phyloP scores from a whole-genome alignment of 2,329 filamentous ascomycete species.

The Saccharata proteae region DNA sequence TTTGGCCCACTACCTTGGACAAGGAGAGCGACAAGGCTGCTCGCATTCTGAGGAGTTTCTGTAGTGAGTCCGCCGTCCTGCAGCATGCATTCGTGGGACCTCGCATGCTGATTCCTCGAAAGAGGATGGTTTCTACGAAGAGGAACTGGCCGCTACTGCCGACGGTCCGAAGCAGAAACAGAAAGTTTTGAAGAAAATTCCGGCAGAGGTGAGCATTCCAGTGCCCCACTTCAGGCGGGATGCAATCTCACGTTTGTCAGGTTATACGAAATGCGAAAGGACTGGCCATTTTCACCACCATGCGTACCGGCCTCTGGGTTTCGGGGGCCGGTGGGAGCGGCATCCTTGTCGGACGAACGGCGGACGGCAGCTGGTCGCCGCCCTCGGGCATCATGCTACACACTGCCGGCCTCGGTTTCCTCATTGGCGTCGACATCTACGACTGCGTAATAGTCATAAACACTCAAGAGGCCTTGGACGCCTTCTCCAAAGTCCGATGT shows the following conservation, averaged over 20 bases:
- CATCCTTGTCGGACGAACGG: conserved; percentile 69
- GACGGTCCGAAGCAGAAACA: conserved; percentile 49
- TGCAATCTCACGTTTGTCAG: conserved; percentile 17
- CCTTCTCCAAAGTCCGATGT: conserved; percentile 66
- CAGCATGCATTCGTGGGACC: neutral
- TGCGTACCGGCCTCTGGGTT: conserved; percentile 86
- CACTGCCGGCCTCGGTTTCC: conserved; percentile 76
- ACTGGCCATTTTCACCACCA: conserved; percentile 87
- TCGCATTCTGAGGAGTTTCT: conserved; percentile 80
- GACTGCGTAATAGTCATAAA: conserved; percentile 93
- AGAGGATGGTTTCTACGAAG: conserved; percentile 58
- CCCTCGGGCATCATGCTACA: conserved; percentile 86
- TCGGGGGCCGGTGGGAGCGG: conserved; percentile 86
- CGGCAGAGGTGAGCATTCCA: conserved; percentile 37
- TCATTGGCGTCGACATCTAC: conserved; percentile 88
- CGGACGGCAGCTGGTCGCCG: conserved; percentile 81
- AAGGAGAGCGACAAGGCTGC: conserved; percentile 87
- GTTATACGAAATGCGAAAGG: conserved; percentile 85
- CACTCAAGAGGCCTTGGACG: conserved; percentile 68
- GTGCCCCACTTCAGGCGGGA: neutral
- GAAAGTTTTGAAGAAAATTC: conserved; percentile 68
- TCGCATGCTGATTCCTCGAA: conserved; percentile 14
- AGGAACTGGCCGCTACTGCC: conserved; percentile 34
- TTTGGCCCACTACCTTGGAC: conserved; percentile 77
- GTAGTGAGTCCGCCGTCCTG: conserved; percentile 47